These are phyloP conservation scores for Podospora conica DNA, from an alignment of 495 filamentous ascomycete genomes.

Conservation along the genomic window DNA sequence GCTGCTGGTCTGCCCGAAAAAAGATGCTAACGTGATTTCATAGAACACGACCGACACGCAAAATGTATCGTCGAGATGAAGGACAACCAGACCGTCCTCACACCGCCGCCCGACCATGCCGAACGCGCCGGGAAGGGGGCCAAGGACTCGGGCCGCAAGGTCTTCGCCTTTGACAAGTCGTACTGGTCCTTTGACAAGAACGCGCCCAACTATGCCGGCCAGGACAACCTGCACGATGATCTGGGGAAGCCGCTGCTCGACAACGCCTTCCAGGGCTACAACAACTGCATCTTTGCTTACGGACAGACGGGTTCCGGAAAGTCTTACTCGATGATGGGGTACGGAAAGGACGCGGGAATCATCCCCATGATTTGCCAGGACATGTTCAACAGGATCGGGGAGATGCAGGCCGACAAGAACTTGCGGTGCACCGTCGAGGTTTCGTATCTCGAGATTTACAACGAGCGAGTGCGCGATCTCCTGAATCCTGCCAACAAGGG, in stretches of 20 bases:
- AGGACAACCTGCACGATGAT: slow-evolving; percentile 82
- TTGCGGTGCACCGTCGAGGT: slow-evolving; percentile 91
- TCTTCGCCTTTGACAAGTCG: slow-evolving; percentile 91
- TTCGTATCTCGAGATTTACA: slow-evolving; percentile 99
- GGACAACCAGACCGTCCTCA: slow-evolving; percentile 81
- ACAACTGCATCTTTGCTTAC: slow-evolving; percentile 99
- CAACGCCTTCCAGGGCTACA: slow-evolving; percentile 98
- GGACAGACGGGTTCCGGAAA: slow-evolving; percentile 98
- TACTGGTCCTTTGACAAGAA: slow-evolving; percentile 95
- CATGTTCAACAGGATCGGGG: slow-evolving; percentile 84
- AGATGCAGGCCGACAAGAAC: slow-evolving; percentile 69
- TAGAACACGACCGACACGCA: slow-evolving; percentile 83
- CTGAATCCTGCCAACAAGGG: slow-evolving; percentile 95
- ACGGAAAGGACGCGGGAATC: slow-evolving; percentile 91
- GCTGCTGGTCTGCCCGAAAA: neutral
- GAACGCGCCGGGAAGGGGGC: slow-evolving; percentile 57
- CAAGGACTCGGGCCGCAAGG: slow-evolving; percentile 68
- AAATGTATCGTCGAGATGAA: slow-evolving; percentile 99
- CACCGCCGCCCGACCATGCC: slow-evolving; percentile 58
- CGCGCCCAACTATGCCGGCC: slow-evolving; percentile 79
- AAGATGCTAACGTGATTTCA: slow-evolving; percentile 4
- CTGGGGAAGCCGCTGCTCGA: slow-evolving; percentile 87
- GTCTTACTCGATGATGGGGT: slow-evolving; percentile 99
- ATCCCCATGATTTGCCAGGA: slow-evolving; percentile 97
- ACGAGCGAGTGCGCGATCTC: slow-evolving; percentile 93